Base-by-base conservation (phyloP, 495 filamentous ascomycete species). In the Penicillium silybi region DNA sequence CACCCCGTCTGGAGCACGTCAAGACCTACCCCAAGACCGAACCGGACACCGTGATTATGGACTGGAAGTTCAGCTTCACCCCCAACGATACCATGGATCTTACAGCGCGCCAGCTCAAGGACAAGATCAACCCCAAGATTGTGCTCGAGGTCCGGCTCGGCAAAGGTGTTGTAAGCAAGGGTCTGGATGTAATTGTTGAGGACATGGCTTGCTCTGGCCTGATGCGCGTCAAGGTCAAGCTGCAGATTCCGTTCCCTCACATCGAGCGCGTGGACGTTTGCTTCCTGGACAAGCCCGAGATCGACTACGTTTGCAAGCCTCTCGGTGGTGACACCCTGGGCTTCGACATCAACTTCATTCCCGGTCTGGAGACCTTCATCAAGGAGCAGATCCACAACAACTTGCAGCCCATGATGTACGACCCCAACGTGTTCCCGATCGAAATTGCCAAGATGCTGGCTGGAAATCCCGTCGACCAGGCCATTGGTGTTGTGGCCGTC, bases 51-150 rank as follows among this genome's bases (percentile, higher is more conserved):
- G 88, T 99, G 38, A 80, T 97, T 48, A 99, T 97, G 95, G 93
- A 99, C 64, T 99, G 93, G 93, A 92, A 95, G 58, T 97, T 99
- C 71, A 97, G 92, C 73, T 99, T 99, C 70, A 97, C 88, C 0
- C 93, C 93, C 8, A 97, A 92, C 58, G 93, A 99, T 67, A 87
- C 79, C 9, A 83, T 87, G 52, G 93, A 99, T 70, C 78, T 99
- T 78, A 99, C 93, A 5, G 75, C 84, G 18, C 84, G 86, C 40
- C 93, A 99, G 63, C 66, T 95, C 57, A 93, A 90, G 73, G 88
- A 92, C 70, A 97, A 95, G 73, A 79, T 97, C 66, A 97, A 99
- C 66, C 93, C 93, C 55, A 99, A 97, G 72, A 80, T 99, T 51
- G 87, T 96, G 6, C 79, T 99, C 9, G 93, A 97, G 66, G 87